Evolutionary conservation across 78 protist species (phyloP).

Genomic region (Diacronema lutheri): DNA sequence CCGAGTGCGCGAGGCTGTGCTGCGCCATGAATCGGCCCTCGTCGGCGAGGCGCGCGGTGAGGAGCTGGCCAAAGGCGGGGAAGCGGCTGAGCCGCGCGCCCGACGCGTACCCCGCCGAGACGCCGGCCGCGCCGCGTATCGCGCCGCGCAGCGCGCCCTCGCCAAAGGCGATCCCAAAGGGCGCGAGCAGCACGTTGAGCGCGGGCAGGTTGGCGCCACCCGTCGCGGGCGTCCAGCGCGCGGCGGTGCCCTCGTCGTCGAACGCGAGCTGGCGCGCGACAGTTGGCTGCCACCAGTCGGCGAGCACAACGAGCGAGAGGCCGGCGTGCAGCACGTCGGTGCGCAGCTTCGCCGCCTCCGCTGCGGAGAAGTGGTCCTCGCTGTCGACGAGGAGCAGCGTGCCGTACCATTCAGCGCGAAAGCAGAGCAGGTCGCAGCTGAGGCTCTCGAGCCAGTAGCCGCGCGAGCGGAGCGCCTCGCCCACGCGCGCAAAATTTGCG

Average conservation of each 20-base stretch:
- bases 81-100: background rate
- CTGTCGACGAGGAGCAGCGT: slow-evolving; percentile 87
- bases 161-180: slow-evolving; percentile 66
- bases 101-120: background rate
- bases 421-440: slow-evolving; percentile 59
- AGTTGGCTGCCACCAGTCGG: slow-evolving; percentile 74
- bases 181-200: slow-evolving; percentile 77
- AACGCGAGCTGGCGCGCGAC: slow-evolving; percentile 29
- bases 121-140: background rate
- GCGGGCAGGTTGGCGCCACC: slow-evolving; percentile 92
- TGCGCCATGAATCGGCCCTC: background rate
- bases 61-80: background rate
- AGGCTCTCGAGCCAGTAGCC: slow-evolving; percentile 44
- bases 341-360: slow-evolving; percentile 66
- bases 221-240: slow-evolving; percentile 80
- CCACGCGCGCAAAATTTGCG: slow-evolving; percentile 77
- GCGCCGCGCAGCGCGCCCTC: background rate
- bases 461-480: background rate
- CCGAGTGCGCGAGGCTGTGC: background rate
- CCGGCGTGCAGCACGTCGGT: slow-evolving; percentile 68
- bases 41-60: background rate
- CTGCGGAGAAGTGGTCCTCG: slow-evolving; percentile 79
- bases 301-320: slow-evolving; percentile 69
- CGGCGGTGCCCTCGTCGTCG: slow-evolving; percentile 77
- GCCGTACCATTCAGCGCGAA: slow-evolving; percentile 56